These are phyloP conservation scores for Chalciporus pseudorubinellus DNA, from an alignment of 768 basidiomycete species.

Conservation along the genomic window DNA sequence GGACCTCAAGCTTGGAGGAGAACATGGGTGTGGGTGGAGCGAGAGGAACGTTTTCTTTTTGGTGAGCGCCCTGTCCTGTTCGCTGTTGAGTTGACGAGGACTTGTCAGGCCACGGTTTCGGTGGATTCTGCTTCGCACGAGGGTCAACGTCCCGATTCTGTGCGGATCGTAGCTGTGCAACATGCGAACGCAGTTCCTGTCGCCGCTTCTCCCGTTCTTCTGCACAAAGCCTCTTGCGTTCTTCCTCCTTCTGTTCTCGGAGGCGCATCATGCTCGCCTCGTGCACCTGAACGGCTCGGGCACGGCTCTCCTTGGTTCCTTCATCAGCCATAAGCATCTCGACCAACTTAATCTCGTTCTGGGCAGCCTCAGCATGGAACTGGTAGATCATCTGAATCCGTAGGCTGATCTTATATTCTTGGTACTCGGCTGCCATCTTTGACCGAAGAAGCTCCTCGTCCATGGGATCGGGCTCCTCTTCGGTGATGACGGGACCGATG, in stretches of 20 bases:
- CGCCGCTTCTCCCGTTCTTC: conserved; percentile 29
- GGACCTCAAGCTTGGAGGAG: conserved; percentile 20
- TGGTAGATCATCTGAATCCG: conserved; percentile 36
- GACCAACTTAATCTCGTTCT: conserved; percentile 31
- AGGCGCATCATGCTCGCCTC: conserved; percentile 33
- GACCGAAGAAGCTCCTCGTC: conserved; percentile 30
- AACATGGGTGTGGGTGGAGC: conserved; percentile 5
- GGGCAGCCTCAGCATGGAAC: conserved; percentile 30
- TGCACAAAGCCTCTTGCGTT: conserved; percentile 30
- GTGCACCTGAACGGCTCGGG: conserved; percentile 30
- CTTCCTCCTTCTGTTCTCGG: conserved; percentile 32
- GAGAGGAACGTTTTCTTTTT: conserved; percentile 29
- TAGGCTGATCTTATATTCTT: conserved; percentile 29
- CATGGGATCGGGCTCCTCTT: conserved; percentile 28
- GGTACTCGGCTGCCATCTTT: conserved; percentile 34
- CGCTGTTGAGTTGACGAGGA: conserved; percentile 10
- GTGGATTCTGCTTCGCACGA: conserved; percentile 12
- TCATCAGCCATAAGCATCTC: conserved; percentile 23
- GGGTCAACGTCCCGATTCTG: conserved; percentile 19
- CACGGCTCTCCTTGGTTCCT: conserved; percentile 30
- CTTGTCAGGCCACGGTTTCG: conserved; percentile 15
- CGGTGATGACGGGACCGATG: conserved; percentile 29
- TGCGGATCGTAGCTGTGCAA: conserved; percentile 19
- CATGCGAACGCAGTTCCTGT: conserved; percentile 16
- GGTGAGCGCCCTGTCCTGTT: conserved; percentile 14